Evolutionary conservation across 2,329 filamentous ascomycete genomes (phyloP).

Genomic region (Scedosporium apiospermum): DNA sequence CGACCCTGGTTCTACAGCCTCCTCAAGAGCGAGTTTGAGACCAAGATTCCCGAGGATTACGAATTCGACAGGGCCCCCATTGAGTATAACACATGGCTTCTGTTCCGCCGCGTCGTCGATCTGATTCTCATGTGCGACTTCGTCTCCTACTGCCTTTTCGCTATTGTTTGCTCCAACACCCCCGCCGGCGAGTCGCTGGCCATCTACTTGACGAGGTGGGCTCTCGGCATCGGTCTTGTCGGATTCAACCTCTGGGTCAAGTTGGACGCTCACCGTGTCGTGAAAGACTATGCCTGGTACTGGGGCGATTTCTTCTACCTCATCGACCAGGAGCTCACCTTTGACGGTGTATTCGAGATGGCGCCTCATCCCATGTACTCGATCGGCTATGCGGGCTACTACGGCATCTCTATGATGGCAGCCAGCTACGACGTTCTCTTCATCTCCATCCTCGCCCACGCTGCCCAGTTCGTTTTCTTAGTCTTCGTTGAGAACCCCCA

Average conservation of each 20-base stretch:
- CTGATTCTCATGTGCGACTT: conserved; percentile 99
- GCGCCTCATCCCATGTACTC: conserved; percentile 99
- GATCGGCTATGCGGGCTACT: conserved; percentile 94
- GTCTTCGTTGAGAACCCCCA: conserved; percentile 91
- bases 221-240: conserved; percentile 65
- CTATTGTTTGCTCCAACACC: conserved; percentile 71
- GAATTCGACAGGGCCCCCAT: conserved; percentile 85
- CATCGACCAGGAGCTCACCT: conserved; percentile 94
- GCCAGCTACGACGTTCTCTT: conserved; percentile 96
- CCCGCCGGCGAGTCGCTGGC: conserved; percentile 62
- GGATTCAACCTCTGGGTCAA: conserved; percentile 98
- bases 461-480: conserved; percentile 89
- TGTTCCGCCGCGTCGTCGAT: conserved; percentile 92
- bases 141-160: conserved; percentile 91
- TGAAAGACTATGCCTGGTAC: conserved; percentile 99
- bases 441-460: conserved; percentile 91
- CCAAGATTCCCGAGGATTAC: conserved; percentile 91
- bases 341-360: conserved; percentile 98
- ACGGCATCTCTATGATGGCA: conserved; percentile 96
- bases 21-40: conserved; percentile 82
- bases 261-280: conserved; percentile 90
- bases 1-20: conserved; percentile 73
- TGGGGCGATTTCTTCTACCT: conserved; percentile 99
- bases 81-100: conserved; percentile 98
- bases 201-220: conserved; percentile 69